A percentile compares a stretch with the other conserved stretches of the same genome.
Evolutionary conservation across 2,329 filamentous ascomycete species (phyloP).

Genomic region (Talaromyces funiculosus): DNA sequence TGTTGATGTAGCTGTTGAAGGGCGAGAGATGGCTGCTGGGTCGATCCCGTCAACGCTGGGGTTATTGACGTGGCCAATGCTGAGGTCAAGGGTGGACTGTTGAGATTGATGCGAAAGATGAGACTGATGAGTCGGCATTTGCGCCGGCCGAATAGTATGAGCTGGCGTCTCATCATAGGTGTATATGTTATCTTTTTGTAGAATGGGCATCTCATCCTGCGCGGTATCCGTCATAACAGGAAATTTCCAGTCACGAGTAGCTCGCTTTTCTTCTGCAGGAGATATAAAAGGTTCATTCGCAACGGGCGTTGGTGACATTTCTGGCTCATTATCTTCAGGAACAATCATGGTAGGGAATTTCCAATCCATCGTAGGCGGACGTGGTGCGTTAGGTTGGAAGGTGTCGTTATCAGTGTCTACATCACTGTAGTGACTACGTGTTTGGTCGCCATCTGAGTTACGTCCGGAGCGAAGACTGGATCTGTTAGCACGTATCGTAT

Average conservation of each 20-base stretch:
- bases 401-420: slow-evolving; percentile 18
- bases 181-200: neutral
- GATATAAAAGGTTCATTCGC: neutral
- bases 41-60: slow-evolving; percentile 8
- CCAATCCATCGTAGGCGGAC: slow-evolving; percentile 45
- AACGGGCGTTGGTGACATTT: neutral
- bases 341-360: slow-evolving; percentile 37
- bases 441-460: slow-evolving; percentile 32
- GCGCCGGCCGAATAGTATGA: slow-evolving; percentile 29
- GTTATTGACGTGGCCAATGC: slow-evolving; percentile 21
- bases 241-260: slow-evolving; percentile 52
- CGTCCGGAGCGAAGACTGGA: slow-evolving; percentile 43
- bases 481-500: slow-evolving; percentile 53
- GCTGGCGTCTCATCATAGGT: slow-evolving; percentile 19
- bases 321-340: slow-evolving; percentile 21
- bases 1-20: slow-evolving; percentile 34
- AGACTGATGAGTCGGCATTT: slow-evolving; percentile 4
- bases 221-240: slow-evolving; percentile 34
- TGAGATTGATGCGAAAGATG: slow-evolving; percentile 1
- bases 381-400: slow-evolving; percentile 30
- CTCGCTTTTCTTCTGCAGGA: slow-evolving; percentile 26
- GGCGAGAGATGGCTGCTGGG: slow-evolving; percentile 24
- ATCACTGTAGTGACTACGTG: slow-evolving; percentile 23
- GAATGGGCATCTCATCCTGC: slow-evolving; percentile 7
- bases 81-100: slow-evolving; percentile 17